Conservation (phyloP, 1,284 basidiomycete genomes). For the Puccinia horiana region DNA sequence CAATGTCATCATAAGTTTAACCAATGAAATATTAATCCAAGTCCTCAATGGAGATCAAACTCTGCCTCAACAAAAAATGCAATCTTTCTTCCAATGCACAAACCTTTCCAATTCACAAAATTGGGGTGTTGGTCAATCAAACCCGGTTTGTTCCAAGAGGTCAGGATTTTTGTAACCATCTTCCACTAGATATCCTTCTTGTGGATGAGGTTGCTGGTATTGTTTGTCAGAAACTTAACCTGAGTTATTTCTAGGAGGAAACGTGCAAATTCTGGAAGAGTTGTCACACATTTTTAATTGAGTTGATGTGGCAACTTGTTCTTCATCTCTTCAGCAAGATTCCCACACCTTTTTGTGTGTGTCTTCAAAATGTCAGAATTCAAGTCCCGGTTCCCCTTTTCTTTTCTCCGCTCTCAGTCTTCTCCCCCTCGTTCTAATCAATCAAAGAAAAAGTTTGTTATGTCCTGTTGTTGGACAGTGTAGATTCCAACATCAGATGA, state of each 20-base stretch:
- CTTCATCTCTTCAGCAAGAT: constrained; percentile 3
- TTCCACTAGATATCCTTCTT: constrained; percentile 6
- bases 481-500: no score
- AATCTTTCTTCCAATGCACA: neutral
- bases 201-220: neutral
- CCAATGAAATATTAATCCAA: neutral
- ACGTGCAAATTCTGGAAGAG: neutral
- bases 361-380: neutral
- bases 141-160: neutral
- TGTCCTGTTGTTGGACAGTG: no score
- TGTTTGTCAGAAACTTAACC: neutral
- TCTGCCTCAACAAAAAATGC: constrained; percentile 5
- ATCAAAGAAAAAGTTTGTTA: no score
- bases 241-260: neutral
- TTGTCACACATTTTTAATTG: neutral
- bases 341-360: neutral
- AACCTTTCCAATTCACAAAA: neutral
- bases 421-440: no score
- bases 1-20: neutral
- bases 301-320: neutral
- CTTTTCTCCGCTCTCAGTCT: no score
- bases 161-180: neutral
- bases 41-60: constrained; percentile 1
- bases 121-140: neutral
- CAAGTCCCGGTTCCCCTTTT: no score